Base-by-base conservation (phyloP, 495 filamentous ascomycete genomes). In the Penicillium salamii region DNA sequence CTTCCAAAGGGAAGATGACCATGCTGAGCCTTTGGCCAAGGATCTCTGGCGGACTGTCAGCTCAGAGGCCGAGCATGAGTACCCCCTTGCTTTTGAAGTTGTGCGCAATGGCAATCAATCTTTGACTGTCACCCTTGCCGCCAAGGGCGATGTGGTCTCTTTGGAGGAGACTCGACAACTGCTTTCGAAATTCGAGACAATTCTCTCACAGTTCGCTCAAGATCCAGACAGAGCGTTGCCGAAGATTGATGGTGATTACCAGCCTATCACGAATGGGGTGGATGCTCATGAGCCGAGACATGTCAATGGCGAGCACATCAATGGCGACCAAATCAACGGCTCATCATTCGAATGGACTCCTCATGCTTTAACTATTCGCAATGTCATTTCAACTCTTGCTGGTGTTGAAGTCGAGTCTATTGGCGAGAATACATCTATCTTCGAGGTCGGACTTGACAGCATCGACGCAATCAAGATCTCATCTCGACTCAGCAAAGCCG, bases 371-470 rank as follows among this genome's bases (percentile, higher is more conserved):
- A 54, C 50, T 1, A 69, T 92, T 18, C 74, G 80, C 23, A 52
- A 71, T 9, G 81, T 83, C 51, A 79, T 93, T 35, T 79, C 85
- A 18, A 59, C 54, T 1, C 70, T 92, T 21, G 78, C 85, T 7
- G 77, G 75, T 0, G 59, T 82, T 1, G 63, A 75, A 5, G 61
- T 66, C 9, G 60, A 73, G 19, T 62, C 74, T 1, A 62, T 95
- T 32, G 57, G 61, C n/a, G 77, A 78, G 34, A 59, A 68, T 0
- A 80, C 79, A 3, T 84, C 81, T 1, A 87, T 95, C 12, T 92
- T 91, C 54, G 85, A 90, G 58, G 72, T 96, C 1, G 91, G 91
- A 9, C 75, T 95, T 14, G 91, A 96, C 64, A 96, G 91, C 14
- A 92, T 96, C 57, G 87, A 87, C 58, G 87, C 89, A 20, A 89